Evolutionary conservation across 2,329 filamentous ascomycete genomes (phyloP), one percentile per base, ranked within the genome.

Genomic region (Pseudocercospora ulei): DNA sequence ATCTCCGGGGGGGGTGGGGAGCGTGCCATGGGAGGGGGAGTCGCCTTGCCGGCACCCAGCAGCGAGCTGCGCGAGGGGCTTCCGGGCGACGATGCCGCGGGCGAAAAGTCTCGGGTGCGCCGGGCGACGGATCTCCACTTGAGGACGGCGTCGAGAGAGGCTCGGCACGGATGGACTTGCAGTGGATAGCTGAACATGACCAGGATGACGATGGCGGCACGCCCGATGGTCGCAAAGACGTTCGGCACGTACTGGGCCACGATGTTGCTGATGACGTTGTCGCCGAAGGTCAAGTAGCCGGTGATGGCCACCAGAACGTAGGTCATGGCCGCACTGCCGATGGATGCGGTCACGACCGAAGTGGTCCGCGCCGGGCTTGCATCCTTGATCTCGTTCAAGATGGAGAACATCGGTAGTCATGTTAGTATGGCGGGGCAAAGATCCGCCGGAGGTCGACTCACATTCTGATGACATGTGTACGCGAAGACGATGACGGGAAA

Each of bases 381-480:
- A 58, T 94, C 79, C 42, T 76, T 72, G 50, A 98, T 85, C 64
- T 98, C 90, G 56, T 98, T 98, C 28, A 98, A 67, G 50, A 98
- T 93, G 7, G 88, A 94, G 61, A 98, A 98, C 90, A 98, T 98
- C 83, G 90, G 51, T 0, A 24, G 5, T 1, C 18, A 24, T 49
- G 47, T 48, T 28, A 52, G 46, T 24, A 12, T 30, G 16, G 4
- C 30, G 11, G 27, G 4, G 33, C 3, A 13, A n/a, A 14, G 7
- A 26, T 29, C 14, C 22, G 14, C 25, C 6, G 12, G 4, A 11
- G 23, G 5, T 7, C n/a, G n/a, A 57, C 75, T 50, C 65, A 90
- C 84, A 60, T 98, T 98, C 57, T 98, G 90, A 62, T 98, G 90
- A 60, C 90, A 98, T 1, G 90, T 98, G 61, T 96, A 98, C n/a